Conservation (phyloP, 2,329 filamentous ascomycete genomes). For the Ceratocystis alfenasii region DNA sequence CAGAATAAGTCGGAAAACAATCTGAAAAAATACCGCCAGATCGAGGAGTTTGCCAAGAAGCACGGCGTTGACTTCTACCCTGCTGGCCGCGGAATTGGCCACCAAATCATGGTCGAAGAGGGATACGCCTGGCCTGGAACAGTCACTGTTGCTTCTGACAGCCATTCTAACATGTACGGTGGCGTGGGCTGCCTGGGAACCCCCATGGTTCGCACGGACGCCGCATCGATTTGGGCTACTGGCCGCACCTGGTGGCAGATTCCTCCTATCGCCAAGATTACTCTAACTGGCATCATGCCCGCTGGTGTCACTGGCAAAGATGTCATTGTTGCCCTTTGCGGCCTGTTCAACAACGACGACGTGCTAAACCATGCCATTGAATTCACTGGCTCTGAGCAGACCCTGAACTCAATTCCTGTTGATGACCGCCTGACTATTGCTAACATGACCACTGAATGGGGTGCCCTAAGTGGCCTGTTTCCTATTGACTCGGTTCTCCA, state of each 20-base stretch:
- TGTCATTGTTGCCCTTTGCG: constrained; percentile 80
- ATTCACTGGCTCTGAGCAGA: constrained; percentile 70
- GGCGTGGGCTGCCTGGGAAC: constrained; percentile 67
- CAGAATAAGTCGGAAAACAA: constrained; percentile 72
- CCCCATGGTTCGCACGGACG: constrained; percentile 76
- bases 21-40: constrained; percentile 68
- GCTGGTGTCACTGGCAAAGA: constrained; percentile 83
- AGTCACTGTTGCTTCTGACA: constrained; percentile 65
- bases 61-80: constrained; percentile 70
- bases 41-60: constrained; percentile 66
- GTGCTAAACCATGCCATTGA: constrained; percentile 88
- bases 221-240: constrained; percentile 74
- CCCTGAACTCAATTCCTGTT: constrained; percentile 57
- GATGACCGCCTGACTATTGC: constrained; percentile 62
- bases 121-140: constrained; percentile 76
- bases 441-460: constrained; percentile 80
- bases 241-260: constrained; percentile 79
- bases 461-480: constrained; percentile 52
- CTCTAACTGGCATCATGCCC: constrained; percentile 61
- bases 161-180: constrained; percentile 74
- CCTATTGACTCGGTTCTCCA: constrained; percentile 64
- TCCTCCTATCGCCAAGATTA: constrained; percentile 71
- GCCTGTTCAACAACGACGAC: constrained; percentile 73
- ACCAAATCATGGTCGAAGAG: constrained; percentile 86
- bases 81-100: constrained; percentile 70